Conservation (phyloP, 495 filamentous ascomycete genomes). For the Hypoxylon rickii region DNA sequence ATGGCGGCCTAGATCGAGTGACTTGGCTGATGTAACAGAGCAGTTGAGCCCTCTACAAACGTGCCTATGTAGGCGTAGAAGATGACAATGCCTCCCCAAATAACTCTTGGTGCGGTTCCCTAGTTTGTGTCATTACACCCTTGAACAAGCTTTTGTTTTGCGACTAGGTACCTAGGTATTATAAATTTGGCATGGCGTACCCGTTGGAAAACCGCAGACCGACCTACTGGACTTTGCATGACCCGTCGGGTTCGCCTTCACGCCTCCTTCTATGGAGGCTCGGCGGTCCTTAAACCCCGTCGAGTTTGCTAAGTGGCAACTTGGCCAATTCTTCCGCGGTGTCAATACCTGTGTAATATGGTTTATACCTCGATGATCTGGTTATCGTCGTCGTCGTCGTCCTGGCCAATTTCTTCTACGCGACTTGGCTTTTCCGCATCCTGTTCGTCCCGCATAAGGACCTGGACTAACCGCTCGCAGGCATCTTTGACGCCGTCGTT, state of each 20-base stretch:
- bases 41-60: too few species aligned
- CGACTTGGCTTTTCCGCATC: slow-evolving; percentile 46
- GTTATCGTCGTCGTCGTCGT: slow-evolving; percentile 45
- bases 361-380: slow-evolving; percentile 52
- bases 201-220: too few species aligned
- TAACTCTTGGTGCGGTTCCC: too few species aligned
- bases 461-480: slow-evolving; percentile 87
- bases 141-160: too few species aligned
- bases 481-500: slow-evolving; percentile 82
- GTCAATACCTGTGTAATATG: not conserved
- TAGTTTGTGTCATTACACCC: too few species aligned
- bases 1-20: slow-evolving; percentile 7
- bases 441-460: slow-evolving; percentile 84
- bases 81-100: not conserved
- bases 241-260: not conserved
- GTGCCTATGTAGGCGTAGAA: not conserved
- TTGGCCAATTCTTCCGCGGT: slow-evolving; percentile 6
- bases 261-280: too few species aligned
- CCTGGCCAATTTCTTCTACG: slow-evolving; percentile 47
- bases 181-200: too few species aligned
- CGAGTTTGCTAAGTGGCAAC: not conserved
- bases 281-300: not conserved
- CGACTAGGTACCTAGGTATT: too few species aligned
- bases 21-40: slow-evolving; percentile 24
- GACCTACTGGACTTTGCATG: too few species aligned